Base-by-base conservation (phyloP, 345 rosid genomes). In the Sapria himalayana region DNA sequence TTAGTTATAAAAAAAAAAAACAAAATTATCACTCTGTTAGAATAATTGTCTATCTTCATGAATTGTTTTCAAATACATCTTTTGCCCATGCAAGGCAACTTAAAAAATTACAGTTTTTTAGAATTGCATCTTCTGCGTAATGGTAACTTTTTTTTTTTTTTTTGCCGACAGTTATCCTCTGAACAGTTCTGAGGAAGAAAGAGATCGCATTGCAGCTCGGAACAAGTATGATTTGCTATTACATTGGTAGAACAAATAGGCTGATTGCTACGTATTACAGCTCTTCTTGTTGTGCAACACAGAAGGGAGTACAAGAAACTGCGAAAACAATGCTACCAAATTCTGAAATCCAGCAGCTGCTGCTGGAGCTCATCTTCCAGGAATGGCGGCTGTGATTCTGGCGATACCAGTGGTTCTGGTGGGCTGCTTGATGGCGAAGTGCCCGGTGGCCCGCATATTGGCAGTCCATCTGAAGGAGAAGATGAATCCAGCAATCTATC, bases 271-370 rank as follows among this genome's bases (percentile, higher is more conserved):
- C 32, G 29, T 33, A 15, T 46, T 22, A 4, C 10, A 4, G 25
- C 27, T 2, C 9, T 23, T 11, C 24, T 13, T 39, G 19, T 29
- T 43, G 33, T 52, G 29, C 49, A 48, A 9, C 57, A 56, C 76
- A 85, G 93, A 54, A 69, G 60, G 55, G 72, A 70, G 60, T 85
- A 74, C 42, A 82, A 80, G 52, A 54, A 46, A 55, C 51, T 80
- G 50, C 49, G 78, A 42, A 74, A 64, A 60, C 69, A 63, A 51
- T 85, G 93, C 54, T 54, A 10, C 18, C 67, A 46, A 55, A 59
- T 67, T 25, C 57, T 55, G 48, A 53, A 46, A 37, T 59, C 59
- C 39, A 36, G 14, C 37, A 65, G 48, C 31, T 55, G 44, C 37
- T 62, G 49, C 50, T 39, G 55, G 45, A 64, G 60, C 55, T 70